phyloP scores from a whole-genome alignment of 306 rosid genomes.

The Pyrus communis region DNA sequence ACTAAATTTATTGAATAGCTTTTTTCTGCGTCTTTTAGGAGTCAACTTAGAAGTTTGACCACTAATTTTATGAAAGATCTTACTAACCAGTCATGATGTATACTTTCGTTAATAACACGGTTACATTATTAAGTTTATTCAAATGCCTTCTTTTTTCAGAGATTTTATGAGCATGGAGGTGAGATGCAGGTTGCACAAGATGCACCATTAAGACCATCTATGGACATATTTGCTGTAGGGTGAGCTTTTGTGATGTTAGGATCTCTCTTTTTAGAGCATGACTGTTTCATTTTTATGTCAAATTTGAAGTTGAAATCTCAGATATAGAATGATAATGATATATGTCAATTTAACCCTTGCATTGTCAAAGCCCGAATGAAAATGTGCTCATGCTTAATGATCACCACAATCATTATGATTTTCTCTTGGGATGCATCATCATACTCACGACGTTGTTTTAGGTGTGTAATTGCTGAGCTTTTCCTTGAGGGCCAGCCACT shows the following conservation, averaged over 20 bases:
- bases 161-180: conserved; percentile 97
- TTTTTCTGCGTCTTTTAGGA: not conserved
- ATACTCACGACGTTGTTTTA: conserved; percentile 25
- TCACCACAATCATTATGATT: not conserved
- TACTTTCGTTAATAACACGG: not conserved
- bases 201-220: conserved; percentile 75
- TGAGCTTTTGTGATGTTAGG: conserved; percentile 39
- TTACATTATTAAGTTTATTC: conserved; percentile 1
- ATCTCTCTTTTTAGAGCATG: not conserved
- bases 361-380: not conserved
- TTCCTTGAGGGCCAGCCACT: conserved; percentile 97
- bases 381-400: not conserved
- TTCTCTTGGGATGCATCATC: not conserved
- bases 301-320: not conserved
- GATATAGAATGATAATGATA: not conserved
- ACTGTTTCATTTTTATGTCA: not conserved
- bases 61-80: not conserved
- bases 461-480: conserved; percentile 99
- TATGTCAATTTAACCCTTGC: not conserved
- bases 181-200: conserved; percentile 90
- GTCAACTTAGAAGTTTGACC: not conserved
- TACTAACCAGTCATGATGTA: not conserved
- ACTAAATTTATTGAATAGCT: not conserved
- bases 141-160: conserved; percentile 32
- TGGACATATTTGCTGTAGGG: conserved; percentile 98